Base-by-base conservation (phyloP, 768 basidiomycete species). In the Termitomyces sp. region DNA sequence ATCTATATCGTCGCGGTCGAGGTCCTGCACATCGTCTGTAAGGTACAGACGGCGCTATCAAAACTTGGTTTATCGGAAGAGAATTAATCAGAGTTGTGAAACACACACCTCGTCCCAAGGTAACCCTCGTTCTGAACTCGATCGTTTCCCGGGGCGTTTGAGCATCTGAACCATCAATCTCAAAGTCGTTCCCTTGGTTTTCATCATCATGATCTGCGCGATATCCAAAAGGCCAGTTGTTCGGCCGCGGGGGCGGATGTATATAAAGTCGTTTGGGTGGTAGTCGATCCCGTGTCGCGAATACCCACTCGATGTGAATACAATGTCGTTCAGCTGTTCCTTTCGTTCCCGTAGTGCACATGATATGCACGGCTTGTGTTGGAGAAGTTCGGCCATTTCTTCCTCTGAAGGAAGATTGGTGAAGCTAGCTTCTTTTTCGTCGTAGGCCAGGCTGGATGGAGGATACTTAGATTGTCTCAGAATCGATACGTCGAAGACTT, bases 251-350 rank as follows among this genome's bases (percentile, higher is more conserved):
- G 72, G 71, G 40, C 74, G 76, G 39, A 88, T 53, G 64, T 88
- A 90, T 10, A 88, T 77, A 59, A 83, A 89, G 60, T 90, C 89
- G 45, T 77, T 50, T 9, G 72, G 53, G 63, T 90, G 89, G 65
- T 84, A 91, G 0, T 65, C 60, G 10, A 74, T 66, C 3, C 81
- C 81, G 42, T 74, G 65, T 14, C 78, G 72, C 2, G 76, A 64
- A 27, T 79, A 72, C 5, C 78, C 79, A 43, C 70, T 70, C 0
- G 68, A 66, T 37, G 70, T 66, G 12, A 65, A 61, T 14, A 69
- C 64, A 33, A 76, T 63, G 16, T 63, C 57, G 12, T 65, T 51
- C 5, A 62, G 46, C 6, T 64, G 54, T 3, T 73, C 64, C 27
- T 67, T 55, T 48, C 72, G 68, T 12, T 64, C 64, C 44, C 71